These are phyloP conservation scores for Acarospora socialis DNA, from an alignment of 2,329 filamentous ascomycete species.

Conservation along the genomic window DNA sequence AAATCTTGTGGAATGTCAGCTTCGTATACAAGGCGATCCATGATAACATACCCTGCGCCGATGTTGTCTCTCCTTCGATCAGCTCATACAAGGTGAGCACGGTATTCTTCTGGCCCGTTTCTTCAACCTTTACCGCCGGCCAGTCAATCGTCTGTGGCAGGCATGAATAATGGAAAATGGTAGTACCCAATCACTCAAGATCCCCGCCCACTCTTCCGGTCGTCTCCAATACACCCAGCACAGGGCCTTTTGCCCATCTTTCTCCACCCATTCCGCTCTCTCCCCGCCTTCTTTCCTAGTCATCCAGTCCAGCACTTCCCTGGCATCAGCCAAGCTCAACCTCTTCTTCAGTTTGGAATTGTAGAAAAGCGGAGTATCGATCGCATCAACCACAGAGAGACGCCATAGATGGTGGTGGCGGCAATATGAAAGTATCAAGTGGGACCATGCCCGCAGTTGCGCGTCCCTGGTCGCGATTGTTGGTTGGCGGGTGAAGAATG, in stretches of 20 bases:
- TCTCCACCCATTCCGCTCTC: constrained; percentile 44
- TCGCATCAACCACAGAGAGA: constrained; percentile 50
- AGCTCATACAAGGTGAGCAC: constrained; percentile 92
- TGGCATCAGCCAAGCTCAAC: constrained; percentile 38
- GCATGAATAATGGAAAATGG: constrained; percentile 3
- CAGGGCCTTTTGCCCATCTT: constrained; percentile 33
- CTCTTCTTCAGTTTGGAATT: constrained; percentile 31
- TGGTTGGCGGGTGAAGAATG: constrained; percentile 37
- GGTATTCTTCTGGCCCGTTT: constrained; percentile 72
- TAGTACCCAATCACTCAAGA: constrained; percentile 61
- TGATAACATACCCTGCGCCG: constrained; percentile 43
- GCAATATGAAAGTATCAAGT: constrained; percentile 72
- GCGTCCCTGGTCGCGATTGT: constrained; percentile 30
- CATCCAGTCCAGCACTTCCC: constrained; percentile 44
- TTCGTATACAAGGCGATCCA: constrained; percentile 9
- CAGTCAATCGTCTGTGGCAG: constrained; percentile 1
- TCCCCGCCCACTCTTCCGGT: constrained; percentile 77
- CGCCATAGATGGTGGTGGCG: constrained; percentile 62
- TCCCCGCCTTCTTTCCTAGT: constrained; percentile 34
- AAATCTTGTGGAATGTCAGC: constrained; percentile 56
- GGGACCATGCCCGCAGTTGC: constrained; percentile 68
- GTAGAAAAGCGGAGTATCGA: constrained; percentile 44
- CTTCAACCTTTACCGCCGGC: constrained; percentile 43
- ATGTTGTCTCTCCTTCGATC: constrained; percentile 67
- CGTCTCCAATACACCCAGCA: constrained; percentile 74